phyloP scores from a whole-genome alignment of 768 basidiomycete genomes.

The Gymnopilus junonius region DNA sequence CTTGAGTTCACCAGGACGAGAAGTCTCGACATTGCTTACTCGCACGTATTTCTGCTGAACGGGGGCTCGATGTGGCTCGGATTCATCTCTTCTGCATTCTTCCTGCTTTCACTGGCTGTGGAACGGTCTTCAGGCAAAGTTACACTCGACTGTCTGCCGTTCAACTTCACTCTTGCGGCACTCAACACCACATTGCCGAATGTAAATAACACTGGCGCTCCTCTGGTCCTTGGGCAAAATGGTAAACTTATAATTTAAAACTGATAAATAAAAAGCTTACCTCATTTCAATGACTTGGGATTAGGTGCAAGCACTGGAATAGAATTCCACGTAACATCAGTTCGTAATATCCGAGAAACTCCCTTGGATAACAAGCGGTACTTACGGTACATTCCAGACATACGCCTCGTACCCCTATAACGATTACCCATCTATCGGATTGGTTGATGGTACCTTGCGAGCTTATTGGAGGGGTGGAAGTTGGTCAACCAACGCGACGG shows the following conservation, averaged over 20 bases:
- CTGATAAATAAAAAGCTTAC: neutral
- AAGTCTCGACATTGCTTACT: neutral
- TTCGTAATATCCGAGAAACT: slow-evolving; percentile 31
- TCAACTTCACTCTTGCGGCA: slow-evolving; percentile 52
- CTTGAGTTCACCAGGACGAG: neutral
- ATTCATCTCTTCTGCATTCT: neutral
- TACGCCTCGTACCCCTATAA: slow-evolving; percentile 54
- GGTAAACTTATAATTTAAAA: slow-evolving; percentile 27
- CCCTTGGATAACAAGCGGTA: neutral
- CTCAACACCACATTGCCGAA: slow-evolving; percentile 45
- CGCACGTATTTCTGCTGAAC: neutral
- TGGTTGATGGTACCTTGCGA: slow-evolving; percentile 41
- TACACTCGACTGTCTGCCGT: slow-evolving; percentile 22
- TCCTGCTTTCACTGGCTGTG: neutral
- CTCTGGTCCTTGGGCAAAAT: slow-evolving; percentile 47
- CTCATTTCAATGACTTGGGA: neutral
- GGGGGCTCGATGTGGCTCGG: neutral
- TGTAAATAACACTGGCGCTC: slow-evolving; percentile 47
- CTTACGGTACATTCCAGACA: slow-evolving; percentile 34
- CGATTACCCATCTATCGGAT: slow-evolving; percentile 45
- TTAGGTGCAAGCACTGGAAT: slow-evolving; percentile 43
- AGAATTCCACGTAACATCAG: slow-evolving; percentile 47
- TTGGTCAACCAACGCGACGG: slow-evolving; percentile 45
- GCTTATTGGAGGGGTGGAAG: slow-evolving; percentile 37
- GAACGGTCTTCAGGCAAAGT: slow-evolving; percentile 3